phyloP scores from a whole-genome alignment of 2,329 filamentous ascomycete species.

The Colletotrichum sp. region DNA sequence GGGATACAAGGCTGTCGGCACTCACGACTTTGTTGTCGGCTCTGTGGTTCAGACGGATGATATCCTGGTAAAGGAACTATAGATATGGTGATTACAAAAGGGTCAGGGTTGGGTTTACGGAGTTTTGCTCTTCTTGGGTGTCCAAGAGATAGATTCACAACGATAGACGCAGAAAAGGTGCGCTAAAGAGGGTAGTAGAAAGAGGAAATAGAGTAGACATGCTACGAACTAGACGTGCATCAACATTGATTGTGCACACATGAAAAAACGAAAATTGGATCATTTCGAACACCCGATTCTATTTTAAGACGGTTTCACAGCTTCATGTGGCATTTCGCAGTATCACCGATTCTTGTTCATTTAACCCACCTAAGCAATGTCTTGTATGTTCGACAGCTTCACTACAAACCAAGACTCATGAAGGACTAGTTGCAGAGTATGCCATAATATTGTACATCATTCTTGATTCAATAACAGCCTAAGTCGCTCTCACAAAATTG shows the following conservation, averaged over 20 bases:
- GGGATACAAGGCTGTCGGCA: conserved; percentile 43
- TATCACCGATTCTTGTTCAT: too few relatives aligned
- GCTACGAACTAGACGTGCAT: background rate
- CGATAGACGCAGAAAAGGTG: background rate
- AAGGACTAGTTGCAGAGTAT: background rate
- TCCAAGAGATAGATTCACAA: background rate
- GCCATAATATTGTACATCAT: background rate
- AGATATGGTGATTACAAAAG: background rate
- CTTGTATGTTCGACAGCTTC: too few relatives aligned
- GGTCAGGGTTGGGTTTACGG: background rate
- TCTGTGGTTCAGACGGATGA: conserved; percentile 44
- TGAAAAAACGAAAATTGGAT: background rate
- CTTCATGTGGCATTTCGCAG: background rate
- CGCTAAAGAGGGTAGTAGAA: background rate
- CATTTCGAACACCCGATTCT: background rate
- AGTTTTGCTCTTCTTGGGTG: background rate
- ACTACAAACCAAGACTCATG: background rate
- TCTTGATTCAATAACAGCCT: background rate
- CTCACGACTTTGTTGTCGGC: conserved; percentile 47
- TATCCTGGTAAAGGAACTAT: conserved; percentile 41
- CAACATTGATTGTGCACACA: background rate
- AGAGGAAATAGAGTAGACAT: background rate
- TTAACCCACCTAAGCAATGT: too few relatives aligned
- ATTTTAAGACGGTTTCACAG: background rate
- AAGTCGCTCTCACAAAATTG: background rate